These are phyloP conservation scores for Peterozyma toletana DNA, from an alignment of 805 yeast genomes.

Conservation along the genomic window DNA sequence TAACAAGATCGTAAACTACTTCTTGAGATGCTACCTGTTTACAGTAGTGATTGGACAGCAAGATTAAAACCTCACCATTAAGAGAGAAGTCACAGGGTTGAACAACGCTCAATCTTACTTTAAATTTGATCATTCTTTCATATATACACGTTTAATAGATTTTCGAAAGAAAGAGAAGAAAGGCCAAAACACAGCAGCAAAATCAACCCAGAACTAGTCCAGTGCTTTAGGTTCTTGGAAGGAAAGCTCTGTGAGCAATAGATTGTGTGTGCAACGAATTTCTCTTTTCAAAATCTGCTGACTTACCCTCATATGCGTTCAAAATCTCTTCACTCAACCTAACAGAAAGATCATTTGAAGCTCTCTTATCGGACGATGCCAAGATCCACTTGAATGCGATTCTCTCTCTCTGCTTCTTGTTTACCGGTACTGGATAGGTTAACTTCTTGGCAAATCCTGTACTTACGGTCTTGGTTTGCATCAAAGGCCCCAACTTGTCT, in stretches of 20 bases:
- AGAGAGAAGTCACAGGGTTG: too few species aligned
- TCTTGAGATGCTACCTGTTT: too few species aligned
- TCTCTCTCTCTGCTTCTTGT: conserved; percentile 75
- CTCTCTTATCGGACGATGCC: conserved; percentile 76
- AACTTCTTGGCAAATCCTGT: conserved; percentile 83
- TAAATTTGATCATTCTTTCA: background rate
- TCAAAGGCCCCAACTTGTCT: conserved; percentile 80
- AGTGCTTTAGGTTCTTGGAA: conserved; percentile 22
- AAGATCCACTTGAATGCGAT: conserved; percentile 88
- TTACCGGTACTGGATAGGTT: conserved; percentile 77
- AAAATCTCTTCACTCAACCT: conserved; percentile 87
- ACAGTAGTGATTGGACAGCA: too few species aligned
- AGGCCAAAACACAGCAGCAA: background rate
- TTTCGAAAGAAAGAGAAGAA: background rate
- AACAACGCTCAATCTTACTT: too few species aligned
- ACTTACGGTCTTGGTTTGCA: conserved; percentile 66
- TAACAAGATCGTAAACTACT: too few species aligned
- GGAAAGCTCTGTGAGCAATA: conserved; percentile 79
- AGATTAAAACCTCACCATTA: too few species aligned
- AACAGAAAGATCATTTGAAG: conserved; percentile 75
- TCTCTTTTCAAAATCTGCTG: conserved; percentile 80
- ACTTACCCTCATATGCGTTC: conserved; percentile 68
- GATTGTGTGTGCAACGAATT: conserved; percentile 80
- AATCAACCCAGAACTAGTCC: too few species aligned
- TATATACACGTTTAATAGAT: background rate